Conservation (phyloP, 1,284 basidiomycete genomes). For the Sphagnurus paluster region DNA sequence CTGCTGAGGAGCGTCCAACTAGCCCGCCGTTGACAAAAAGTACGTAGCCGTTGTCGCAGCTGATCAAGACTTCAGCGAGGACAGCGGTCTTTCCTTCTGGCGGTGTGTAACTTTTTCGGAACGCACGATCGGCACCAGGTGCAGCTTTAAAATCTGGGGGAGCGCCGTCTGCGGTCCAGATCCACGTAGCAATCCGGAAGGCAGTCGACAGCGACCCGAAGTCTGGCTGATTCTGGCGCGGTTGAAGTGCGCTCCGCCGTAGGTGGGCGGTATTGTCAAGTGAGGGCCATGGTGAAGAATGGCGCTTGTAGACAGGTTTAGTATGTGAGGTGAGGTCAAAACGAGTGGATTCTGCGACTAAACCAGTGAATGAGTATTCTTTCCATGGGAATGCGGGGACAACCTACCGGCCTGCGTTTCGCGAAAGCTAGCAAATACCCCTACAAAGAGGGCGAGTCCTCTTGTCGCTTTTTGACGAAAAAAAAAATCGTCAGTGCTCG, state of each 20-base stretch:
- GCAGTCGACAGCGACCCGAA: conserved; percentile 6
- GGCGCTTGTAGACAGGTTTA: conserved; percentile 7
- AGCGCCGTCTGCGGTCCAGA: conserved; percentile 13
- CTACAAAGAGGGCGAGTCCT: conserved; percentile 11
- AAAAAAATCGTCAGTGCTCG: no score
- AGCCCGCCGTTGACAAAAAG: conserved; percentile 13
- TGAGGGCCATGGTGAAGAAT: conserved; percentile 4
- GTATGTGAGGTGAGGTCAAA: conserved; percentile 11
- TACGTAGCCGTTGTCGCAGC: conserved; percentile 12
- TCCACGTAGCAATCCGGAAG: conserved; percentile 12
- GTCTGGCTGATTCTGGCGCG: conserved; percentile 4
- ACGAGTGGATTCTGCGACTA: conserved; percentile 11
- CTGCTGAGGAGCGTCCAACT: conserved; percentile 5
- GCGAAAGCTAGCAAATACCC: conserved; percentile 8
- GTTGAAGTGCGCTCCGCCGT: conserved; percentile 3
- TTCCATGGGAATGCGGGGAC: background rate
- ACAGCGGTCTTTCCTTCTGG: conserved; percentile 12
- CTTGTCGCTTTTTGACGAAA: conserved; percentile 7
- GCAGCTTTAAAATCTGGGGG: conserved; percentile 6
- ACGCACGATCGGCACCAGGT: conserved; percentile 8
- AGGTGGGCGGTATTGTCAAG: conserved; percentile 1
- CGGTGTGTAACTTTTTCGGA: conserved; percentile 12
- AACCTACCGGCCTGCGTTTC: conserved; percentile 16
- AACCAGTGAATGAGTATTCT: background rate
- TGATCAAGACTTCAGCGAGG: conserved; percentile 14